Conservation (phyloP, 768 basidiomycete genomes). For the Mycena capillaripes region DNA sequence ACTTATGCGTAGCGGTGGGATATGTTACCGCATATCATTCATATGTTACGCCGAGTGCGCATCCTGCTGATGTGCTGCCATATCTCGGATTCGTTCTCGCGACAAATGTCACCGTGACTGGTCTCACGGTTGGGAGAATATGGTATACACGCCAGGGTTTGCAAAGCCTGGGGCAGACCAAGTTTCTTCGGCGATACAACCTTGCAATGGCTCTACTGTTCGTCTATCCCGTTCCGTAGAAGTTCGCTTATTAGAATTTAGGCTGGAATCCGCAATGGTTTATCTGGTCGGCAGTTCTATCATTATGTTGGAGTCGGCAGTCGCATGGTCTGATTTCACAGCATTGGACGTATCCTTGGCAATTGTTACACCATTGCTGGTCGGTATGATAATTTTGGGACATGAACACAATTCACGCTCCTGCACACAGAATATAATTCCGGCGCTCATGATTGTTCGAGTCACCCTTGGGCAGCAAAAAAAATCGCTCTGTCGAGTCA, state of each 20-base stretch:
- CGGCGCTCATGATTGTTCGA: too few relatives aligned
- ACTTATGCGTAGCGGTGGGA: background rate
- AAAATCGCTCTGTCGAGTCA: too few relatives aligned
- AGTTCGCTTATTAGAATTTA: background rate
- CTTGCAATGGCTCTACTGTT: background rate
- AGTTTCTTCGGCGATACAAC: background rate
- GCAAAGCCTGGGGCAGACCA: background rate
- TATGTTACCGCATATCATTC: background rate
- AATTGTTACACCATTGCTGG: too few relatives aligned
- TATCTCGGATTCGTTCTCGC: background rate
- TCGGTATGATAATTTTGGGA: too few relatives aligned
- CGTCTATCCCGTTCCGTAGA: background rate
- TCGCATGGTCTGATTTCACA: too few relatives aligned
- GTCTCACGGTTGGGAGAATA: background rate
- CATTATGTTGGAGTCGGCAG: too few relatives aligned
- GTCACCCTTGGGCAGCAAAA: too few relatives aligned
- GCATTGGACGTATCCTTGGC: too few relatives aligned
- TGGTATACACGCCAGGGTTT: background rate
- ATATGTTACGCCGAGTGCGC: background rate
- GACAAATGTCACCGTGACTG: background rate
- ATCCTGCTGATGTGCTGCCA: background rate
- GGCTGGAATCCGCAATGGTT: slow-evolving; percentile 1
- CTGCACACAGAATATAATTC: too few relatives aligned
- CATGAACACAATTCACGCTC: too few relatives aligned
- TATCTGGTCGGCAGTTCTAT: background rate